Conservation (phyloP, 2,329 filamentous ascomycete genomes). For the Septoria linicola region DNA sequence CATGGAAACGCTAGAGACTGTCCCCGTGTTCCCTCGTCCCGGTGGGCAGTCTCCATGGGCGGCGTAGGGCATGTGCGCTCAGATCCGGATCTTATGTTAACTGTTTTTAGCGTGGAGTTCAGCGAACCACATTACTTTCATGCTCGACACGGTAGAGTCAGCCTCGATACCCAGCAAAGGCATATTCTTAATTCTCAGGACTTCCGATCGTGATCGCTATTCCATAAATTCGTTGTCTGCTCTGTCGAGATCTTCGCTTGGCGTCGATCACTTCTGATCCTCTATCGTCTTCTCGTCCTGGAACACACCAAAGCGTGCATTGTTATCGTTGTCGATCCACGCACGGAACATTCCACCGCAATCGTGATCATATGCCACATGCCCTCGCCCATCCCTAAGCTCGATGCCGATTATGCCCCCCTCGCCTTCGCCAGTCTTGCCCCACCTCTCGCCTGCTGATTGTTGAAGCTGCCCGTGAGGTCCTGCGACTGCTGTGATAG, state of each 20-base stretch:
- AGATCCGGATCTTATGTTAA: neutral
- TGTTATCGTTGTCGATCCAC: conserved; percentile 65
- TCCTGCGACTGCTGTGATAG: conserved; percentile 66
- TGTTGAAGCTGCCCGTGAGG: conserved; percentile 69
- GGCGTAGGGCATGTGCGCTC: neutral
- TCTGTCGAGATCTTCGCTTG: no score
- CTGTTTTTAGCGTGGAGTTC: conserved; percentile 15
- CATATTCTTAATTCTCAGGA: neutral
- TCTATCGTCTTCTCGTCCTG: conserved; percentile 15
- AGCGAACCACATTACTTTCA: conserved; percentile 9
- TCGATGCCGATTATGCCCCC: conserved; percentile 86
- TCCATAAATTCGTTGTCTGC: no score
- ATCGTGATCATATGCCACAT: conserved; percentile 75
- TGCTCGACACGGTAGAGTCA: conserved; percentile 1
- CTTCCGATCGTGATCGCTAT: no score
- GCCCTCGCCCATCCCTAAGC: conserved; percentile 48
- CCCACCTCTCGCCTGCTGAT: conserved; percentile 73
- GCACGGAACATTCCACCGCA: conserved; percentile 86
- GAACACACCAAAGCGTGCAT: conserved; percentile 41
- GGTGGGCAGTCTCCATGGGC: conserved; percentile 42
- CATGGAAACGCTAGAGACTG: conserved; percentile 73
- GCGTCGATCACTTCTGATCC: no score
- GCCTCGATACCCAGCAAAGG: conserved; percentile 10
- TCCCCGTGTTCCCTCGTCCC: conserved; percentile 83
- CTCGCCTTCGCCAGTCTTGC: conserved; percentile 71